phyloP scores from a whole-genome alignment of 139 green algal genomes.

The Microglena sp. region DNA sequence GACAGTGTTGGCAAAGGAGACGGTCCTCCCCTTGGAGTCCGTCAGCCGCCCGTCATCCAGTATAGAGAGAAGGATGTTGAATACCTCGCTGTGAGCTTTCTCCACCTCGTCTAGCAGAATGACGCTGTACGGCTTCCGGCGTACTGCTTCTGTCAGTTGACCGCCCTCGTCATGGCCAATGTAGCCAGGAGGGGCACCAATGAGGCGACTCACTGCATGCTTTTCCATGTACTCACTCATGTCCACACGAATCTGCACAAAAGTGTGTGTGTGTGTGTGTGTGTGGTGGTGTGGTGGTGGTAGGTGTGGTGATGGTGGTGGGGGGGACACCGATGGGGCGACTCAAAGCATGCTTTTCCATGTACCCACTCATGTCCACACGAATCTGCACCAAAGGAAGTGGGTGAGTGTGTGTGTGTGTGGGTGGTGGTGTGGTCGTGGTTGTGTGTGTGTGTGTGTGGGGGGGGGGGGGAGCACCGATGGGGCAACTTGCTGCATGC shows the following conservation, averaged over 20 bases:
- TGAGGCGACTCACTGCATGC: constrained; percentile 75
- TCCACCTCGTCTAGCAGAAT: constrained; percentile 94
- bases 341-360: constrained; percentile 97
- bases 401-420: no score
- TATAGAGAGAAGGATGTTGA: constrained; percentile 84
- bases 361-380: constrained; percentile 97
- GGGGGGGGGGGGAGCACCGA: no score
- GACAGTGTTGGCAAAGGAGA: constrained; percentile 87
- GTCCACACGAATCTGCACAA: constrained; percentile 67
- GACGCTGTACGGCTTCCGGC: constrained; percentile 68
- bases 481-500: no score
- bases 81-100: constrained; percentile 54
- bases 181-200: constrained; percentile 84
- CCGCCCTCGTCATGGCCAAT: constrained; percentile 57
- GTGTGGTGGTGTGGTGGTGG: no score
- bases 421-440: no score
- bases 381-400: constrained; percentile 38
- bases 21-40: constrained; percentile 67
- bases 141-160: constrained; percentile 92
- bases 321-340: no score
- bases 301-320: no score
- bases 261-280: no score
- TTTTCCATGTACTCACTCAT: constrained; percentile 98
- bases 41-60: constrained; percentile 71
- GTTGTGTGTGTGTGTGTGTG: no score